phyloP scores from a whole-genome alignment of 1,284 basidiomycete species.

The Melampsora larici-populina region DNA sequence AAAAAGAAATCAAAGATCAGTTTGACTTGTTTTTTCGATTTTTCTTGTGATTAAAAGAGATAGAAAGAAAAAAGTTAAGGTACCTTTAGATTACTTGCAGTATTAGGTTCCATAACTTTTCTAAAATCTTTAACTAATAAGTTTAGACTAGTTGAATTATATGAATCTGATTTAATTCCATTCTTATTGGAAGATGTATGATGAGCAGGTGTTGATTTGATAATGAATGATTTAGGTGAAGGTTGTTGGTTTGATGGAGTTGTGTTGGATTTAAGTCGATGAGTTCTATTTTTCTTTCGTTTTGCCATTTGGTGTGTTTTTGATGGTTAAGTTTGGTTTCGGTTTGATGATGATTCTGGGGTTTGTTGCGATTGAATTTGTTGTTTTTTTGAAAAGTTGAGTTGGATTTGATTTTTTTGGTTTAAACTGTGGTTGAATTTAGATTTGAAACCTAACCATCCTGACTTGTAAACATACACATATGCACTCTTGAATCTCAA shows the following conservation, averaged over 20 bases:
- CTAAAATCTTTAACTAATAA: conserved; percentile 81
- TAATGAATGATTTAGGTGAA: conserved; percentile 67
- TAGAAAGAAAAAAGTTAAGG: not conserved
- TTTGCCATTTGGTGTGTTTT: conserved; percentile 33
- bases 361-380: too few relatives aligned
- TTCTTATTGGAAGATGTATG: not conserved
- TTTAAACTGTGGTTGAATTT: too few relatives aligned
- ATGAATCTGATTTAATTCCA: conserved; percentile 22
- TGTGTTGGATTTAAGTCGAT: conserved; percentile 29
- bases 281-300: conserved; percentile 42
- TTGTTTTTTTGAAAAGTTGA: too few relatives aligned
- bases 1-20: too few relatives aligned
- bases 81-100: conserved; percentile 81
- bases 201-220: conserved; percentile 60
- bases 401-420: too few relatives aligned
- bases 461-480: too few relatives aligned
- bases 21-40: too few relatives aligned
- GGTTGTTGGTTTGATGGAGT: not conserved
- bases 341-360: too few relatives aligned
- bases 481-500: too few relatives aligned
- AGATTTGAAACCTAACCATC: too few relatives aligned
- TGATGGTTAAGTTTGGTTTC: too few relatives aligned
- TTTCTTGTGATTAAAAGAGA: not conserved
- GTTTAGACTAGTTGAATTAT: conserved; percentile 1
- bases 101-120: conserved; percentile 97